Percentiles rank a stretch among this genome's conserved stretches.
Conservation (phyloP, 2,329 filamentous ascomycete species). For the Epichloe sp. region DNA sequence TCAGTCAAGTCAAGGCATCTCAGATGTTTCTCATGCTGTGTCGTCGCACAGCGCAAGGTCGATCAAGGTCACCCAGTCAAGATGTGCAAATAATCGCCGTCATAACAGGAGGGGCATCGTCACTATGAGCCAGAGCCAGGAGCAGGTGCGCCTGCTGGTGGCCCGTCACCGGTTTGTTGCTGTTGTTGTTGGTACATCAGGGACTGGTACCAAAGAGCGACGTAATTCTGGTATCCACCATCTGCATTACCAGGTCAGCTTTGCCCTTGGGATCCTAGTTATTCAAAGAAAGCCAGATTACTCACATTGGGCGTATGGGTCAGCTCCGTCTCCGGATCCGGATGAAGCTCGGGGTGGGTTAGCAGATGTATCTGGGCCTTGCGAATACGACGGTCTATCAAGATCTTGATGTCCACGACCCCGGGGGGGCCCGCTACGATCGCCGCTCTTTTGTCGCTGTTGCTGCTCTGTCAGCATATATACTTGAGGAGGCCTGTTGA, state of each 20-base stretch:
- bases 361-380: constrained; percentile 29
- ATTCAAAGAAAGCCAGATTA: neutral
- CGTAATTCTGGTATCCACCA: constrained; percentile 70
- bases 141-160: constrained; percentile 22
- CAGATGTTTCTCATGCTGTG: constrained; percentile 9
- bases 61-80: constrained; percentile 23
- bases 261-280: neutral
- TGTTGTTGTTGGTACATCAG: constrained; percentile 32
- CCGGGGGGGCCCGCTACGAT: constrained; percentile 27
- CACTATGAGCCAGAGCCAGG: constrained; percentile 25
- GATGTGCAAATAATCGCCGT: constrained; percentile 7
- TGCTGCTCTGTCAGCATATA: neutral
- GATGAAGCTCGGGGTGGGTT: constrained; percentile 31
- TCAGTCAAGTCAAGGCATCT: constrained; percentile 23
- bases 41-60: constrained; percentile 10
- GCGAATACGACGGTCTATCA: constrained; percentile 40
- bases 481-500: neutral
- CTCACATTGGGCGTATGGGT: constrained; percentile 66
- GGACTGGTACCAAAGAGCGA: constrained; percentile 71
- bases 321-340: constrained; percentile 38
- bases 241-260: constrained; percentile 30
- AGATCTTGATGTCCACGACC: constrained; percentile 37
- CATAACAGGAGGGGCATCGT: constrained; percentile 9
- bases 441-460: constrained; percentile 40
- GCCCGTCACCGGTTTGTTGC: constrained; percentile 24